Percentiles rank a stretch among this genome's conserved stretches.
These are phyloP conservation scores for Diospyros kaki DNA, from an alignment of 148 eudicot species.

Conservation along the genomic window DNA sequence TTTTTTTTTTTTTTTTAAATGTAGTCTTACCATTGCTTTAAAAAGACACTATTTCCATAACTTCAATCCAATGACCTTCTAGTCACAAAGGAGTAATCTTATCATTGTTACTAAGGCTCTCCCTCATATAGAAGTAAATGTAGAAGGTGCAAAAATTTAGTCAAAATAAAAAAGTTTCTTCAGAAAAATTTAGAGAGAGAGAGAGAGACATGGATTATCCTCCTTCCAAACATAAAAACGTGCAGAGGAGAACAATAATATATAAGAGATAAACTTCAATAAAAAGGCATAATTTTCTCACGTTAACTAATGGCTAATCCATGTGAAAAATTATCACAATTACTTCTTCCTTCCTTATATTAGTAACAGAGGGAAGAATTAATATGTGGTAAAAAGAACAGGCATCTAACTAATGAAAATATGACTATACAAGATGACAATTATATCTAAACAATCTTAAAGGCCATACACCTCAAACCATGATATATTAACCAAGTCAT, in stretches of 20 bases:
- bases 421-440: not conserved
- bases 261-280: not conserved
- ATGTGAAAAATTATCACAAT: not conserved
- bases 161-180: too few relatives aligned
- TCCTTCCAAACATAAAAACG: too few relatives aligned
- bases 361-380: not conserved
- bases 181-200: too few relatives aligned
- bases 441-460: not conserved
- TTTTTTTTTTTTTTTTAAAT: too few relatives aligned
- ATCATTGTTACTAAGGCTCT: too few relatives aligned
- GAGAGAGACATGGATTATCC: too few relatives aligned
- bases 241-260: too few relatives aligned
- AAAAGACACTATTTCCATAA: too few relatives aligned
- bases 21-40: too few relatives aligned
- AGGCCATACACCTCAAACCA: not conserved
- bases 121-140: not conserved
- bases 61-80: too few relatives aligned
- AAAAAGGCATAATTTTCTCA: not conserved
- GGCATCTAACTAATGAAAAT: too few relatives aligned
- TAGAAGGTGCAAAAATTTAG: not conserved
- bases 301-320: not conserved
- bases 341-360: slow-evolving; percentile 1
- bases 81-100: too few relatives aligned
- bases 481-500: not conserved
- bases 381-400: not conserved